Evolutionary conservation across 2,329 filamentous ascomycete species (phyloP).

Genomic region (Purpureocillium lavendulum): DNA sequence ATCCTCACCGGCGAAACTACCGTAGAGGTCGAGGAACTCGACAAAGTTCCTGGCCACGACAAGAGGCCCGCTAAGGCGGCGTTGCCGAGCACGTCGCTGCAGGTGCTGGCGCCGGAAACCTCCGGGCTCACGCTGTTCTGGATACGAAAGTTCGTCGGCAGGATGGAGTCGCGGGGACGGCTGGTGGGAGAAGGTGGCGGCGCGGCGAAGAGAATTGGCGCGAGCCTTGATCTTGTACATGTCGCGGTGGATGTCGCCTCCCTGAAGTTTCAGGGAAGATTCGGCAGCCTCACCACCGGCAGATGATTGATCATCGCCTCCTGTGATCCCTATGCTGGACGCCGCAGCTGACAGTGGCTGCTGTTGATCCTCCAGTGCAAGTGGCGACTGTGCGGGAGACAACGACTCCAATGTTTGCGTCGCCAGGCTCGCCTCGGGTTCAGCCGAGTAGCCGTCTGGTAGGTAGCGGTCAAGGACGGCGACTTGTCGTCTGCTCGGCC

Average conservation of each 20-base stretch:
- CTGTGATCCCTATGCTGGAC: no score
- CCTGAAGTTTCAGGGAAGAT: slow-evolving; percentile 64
- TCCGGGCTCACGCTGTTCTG: slow-evolving; percentile 33
- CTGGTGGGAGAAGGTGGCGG: slow-evolving; percentile 59
- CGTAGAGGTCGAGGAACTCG: slow-evolving; percentile 68
- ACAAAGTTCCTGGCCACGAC: slow-evolving; percentile 63
- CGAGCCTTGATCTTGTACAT: slow-evolving; percentile 66
- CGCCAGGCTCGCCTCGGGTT: slow-evolving; percentile 25
- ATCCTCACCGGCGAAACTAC: slow-evolving; percentile 69
- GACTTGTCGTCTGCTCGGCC: slow-evolving; percentile 21
- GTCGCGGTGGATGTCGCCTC: slow-evolving; percentile 71
- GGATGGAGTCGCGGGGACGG: slow-evolving; percentile 21
- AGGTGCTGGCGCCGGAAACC: slow-evolving; percentile 38
- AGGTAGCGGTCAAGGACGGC: slow-evolving; percentile 28
- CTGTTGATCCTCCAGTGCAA: neutral
- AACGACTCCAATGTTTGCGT: slow-evolving; percentile 8
- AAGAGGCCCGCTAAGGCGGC: slow-evolving; percentile 24
- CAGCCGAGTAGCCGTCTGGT: slow-evolving; percentile 30
- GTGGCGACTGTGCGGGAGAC: slow-evolving; percentile 9
- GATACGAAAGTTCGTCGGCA: slow-evolving; percentile 21
- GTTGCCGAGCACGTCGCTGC: slow-evolving; percentile 29
- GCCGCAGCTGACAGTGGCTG: no score
- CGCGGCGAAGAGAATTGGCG: slow-evolving; percentile 40
- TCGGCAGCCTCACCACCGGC: slow-evolving; percentile 30
- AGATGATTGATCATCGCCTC: slow-evolving; percentile 8